Evolutionary conservation across 495 filamentous ascomycete species (phyloP).

Genomic region (Rostrohypoxylon terebratum): DNA sequence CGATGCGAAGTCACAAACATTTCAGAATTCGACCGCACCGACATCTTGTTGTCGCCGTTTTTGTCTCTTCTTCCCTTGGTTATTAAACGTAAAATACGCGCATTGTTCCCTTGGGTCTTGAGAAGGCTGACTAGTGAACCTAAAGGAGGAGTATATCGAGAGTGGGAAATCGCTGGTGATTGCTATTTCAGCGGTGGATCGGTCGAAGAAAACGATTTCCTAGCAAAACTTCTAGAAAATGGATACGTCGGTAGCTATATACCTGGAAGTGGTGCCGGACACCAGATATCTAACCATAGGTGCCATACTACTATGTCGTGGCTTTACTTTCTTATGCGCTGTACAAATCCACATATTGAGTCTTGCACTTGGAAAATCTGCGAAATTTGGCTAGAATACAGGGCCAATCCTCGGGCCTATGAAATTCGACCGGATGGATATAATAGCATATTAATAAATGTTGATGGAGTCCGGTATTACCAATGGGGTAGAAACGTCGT

Average conservation of each 20-base stretch:
- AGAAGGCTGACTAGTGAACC: not conserved
- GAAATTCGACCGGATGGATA: not conserved
- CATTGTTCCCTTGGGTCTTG: slow-evolving; percentile 1
- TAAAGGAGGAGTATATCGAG: slow-evolving; percentile 10
- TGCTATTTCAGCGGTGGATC: too few species aligned
- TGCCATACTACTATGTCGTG: not conserved
- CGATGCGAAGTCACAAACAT: not conserved
- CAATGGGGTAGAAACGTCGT: not conserved
- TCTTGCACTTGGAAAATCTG: not conserved
- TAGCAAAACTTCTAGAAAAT: not conserved
- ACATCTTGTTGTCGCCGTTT: not conserved
- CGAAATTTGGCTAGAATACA: slow-evolving; percentile 6
- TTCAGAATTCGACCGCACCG: too few species aligned
- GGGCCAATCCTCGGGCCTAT: not conserved
- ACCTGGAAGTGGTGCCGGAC: not conserved
- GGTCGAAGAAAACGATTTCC: too few species aligned
- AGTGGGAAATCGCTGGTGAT: too few species aligned
- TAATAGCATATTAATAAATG: not conserved
- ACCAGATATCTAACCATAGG: not conserved
- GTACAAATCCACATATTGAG: too few species aligned
- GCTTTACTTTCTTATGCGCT: not conserved
- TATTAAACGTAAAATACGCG: not conserved
- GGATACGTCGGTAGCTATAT: slow-evolving; percentile 7
- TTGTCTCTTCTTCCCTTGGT: not conserved
- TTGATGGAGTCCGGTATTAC: not conserved